Evolutionary conservation across 1,284 basidiomycete genomes (phyloP).

Genomic region (Fomitopsis betulina): DNA sequence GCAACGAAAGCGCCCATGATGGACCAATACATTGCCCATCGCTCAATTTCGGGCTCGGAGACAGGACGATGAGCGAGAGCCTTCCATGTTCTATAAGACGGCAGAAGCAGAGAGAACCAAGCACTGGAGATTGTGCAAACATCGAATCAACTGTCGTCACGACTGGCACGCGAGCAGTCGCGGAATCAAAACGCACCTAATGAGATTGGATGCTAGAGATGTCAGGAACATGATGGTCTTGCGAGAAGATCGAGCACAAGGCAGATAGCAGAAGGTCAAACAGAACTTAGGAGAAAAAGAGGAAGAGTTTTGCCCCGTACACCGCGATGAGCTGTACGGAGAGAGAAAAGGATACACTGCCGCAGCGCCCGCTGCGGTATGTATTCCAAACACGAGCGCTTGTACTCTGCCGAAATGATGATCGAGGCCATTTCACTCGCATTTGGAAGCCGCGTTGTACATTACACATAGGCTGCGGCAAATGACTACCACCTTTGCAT

Average conservation of each 20-base stretch:
- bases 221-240: neutral
- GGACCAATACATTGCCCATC: conserved; percentile 60
- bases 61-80: conserved; percentile 55
- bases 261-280: neutral
- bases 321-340: neutral
- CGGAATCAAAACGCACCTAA: conserved; percentile 19
- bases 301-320: neutral
- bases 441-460: neutral
- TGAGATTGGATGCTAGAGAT: conserved; percentile 37
- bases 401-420: neutral
- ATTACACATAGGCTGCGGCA: neutral
- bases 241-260: neutral
- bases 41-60: conserved; percentile 53
- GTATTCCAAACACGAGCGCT: neutral
- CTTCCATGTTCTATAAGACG: conserved; percentile 62
- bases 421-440: neutral
- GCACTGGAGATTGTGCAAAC: conserved; percentile 36
- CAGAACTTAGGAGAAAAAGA: neutral
- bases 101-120: conserved; percentile 66
- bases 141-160: neutral
- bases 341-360: neutral
- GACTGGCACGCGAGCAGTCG: conserved; percentile 13
- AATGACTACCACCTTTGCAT: neutral
- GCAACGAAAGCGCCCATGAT: conserved; percentile 61
- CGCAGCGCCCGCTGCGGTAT: neutral